Evolutionary conservation across 2,329 filamentous ascomycete genomes (phyloP).

Genomic region (Exophiala bonariae): DNA sequence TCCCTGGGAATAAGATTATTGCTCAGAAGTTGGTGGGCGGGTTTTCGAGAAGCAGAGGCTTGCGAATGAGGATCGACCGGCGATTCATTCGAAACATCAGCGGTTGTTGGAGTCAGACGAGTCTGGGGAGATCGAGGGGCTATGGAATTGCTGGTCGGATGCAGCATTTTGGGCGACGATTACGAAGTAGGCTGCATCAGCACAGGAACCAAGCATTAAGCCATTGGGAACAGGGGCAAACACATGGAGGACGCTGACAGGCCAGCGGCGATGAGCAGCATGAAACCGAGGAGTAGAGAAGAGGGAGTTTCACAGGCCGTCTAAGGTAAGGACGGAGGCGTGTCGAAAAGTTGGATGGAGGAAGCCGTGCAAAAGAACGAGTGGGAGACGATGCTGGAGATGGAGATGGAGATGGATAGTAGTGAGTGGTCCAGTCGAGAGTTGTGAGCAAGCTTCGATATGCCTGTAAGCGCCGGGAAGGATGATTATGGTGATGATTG

Average conservation of each 20-base stretch:
- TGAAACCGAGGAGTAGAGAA: constrained; percentile 7
- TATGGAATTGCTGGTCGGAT: constrained; percentile 16
- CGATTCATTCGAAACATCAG: constrained; percentile 22
- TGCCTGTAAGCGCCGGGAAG: constrained; percentile 19
- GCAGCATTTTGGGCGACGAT: constrained; percentile 21
- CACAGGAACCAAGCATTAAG: constrained; percentile 9
- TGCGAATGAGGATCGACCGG: constrained; percentile 18
- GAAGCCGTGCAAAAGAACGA: constrained; percentile 8
- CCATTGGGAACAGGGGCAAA: constrained; percentile 15
- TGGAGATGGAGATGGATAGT: too few species aligned
- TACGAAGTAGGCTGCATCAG: constrained; percentile 11
- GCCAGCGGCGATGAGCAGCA: constrained; percentile 21
- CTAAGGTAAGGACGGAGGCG: constrained; percentile 11
- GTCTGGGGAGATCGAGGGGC: constrained; percentile 20
- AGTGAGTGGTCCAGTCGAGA: too few species aligned
- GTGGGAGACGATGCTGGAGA: constrained; percentile 1
- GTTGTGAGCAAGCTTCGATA: constrained; percentile 7
- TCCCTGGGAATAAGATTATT: constrained; percentile 38
- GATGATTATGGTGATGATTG: constrained; percentile 6
- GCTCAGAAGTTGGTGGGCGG: constrained; percentile 15
- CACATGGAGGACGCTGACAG: constrained; percentile 24
- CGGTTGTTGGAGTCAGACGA: constrained; percentile 19
- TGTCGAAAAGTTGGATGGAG: constrained; percentile 8
- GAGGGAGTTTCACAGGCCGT: constrained; percentile 10
- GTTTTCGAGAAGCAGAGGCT: constrained; percentile 13